A percentile compares a stretch with the other conserved stretches of the same genome.
Evolutionary conservation across 306 rosid genomes (phyloP).

Genomic region (Pterocarpus santalinus): DNA sequence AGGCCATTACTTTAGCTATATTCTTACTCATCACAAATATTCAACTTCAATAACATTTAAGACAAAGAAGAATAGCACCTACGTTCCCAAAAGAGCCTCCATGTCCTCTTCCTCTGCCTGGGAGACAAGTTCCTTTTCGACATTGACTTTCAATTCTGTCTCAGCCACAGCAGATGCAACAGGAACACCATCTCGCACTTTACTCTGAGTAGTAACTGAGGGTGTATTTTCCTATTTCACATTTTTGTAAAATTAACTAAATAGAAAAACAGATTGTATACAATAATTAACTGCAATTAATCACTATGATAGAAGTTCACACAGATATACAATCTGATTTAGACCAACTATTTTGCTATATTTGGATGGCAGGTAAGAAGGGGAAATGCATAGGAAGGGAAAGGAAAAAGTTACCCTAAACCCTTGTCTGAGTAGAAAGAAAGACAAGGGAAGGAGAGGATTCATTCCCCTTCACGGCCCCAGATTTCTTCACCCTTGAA

Average conservation of each 20-base stretch:
- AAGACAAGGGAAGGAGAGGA: conserved; percentile 3
- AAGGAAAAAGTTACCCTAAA: background rate
- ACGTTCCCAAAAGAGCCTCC: conserved; percentile 99
- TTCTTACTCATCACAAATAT: conserved; percentile 28
- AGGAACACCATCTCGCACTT: conserved; percentile 72
- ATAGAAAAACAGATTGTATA: background rate
- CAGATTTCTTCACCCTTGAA: conserved; percentile 7
- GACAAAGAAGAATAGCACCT: conserved; percentile 54
- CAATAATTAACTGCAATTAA: conserved; percentile 36
- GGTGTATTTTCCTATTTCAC: conserved; percentile 78
- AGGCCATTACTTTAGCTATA: conserved; percentile 25
- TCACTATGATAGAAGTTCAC: conserved; percentile 8
- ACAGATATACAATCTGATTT: conserved; percentile 31
- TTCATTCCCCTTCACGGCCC: conserved; percentile 11
- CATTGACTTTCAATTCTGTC: conserved; percentile 83
- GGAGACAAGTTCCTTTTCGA: conserved; percentile 95
- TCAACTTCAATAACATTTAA: conserved; percentile 43
- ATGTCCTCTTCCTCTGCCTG: conserved; percentile 99
- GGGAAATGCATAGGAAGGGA: background rate
- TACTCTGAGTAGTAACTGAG: conserved; percentile 60
- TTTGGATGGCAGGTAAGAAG: background rate
- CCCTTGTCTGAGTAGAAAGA: background rate
- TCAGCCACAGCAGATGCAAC: conserved; percentile 68
- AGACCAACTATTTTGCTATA: background rate
- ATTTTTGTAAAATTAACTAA: conserved; percentile 32